These are phyloP conservation scores for Paramecium biaurelia DNA, from an alignment of 73 alveolate genomes.

Conservation along the genomic window DNA sequence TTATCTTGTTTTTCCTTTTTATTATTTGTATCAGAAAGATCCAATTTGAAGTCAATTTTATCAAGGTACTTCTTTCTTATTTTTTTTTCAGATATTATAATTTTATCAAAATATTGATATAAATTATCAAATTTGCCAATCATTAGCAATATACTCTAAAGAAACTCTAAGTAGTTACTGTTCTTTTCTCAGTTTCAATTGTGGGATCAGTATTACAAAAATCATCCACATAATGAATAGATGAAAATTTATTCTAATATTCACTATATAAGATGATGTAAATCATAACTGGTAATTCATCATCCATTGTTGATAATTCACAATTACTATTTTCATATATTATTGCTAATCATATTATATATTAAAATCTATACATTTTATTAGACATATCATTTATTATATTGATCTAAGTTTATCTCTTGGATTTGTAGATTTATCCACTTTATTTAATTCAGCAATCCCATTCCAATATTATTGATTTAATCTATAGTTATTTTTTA, in stretches of 20 bases:
- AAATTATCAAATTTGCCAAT: no score
- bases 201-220: slow-evolving; percentile 48
- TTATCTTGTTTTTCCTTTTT: no score
- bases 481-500: not conserved
- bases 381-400: not conserved
- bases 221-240: not conserved
- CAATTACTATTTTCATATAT: not conserved
- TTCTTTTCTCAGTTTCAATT: slow-evolving; percentile 17
- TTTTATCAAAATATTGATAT: no score
- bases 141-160: no score
- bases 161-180: no score
- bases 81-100: no score
- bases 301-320: slow-evolving; percentile 28
- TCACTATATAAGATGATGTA: not conserved
- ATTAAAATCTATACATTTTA: slow-evolving; percentile 26
- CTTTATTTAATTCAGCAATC: slow-evolving; percentile 14
- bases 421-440: slow-evolving; percentile 9
- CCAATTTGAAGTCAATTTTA: no score
- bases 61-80: no score
- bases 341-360: not conserved
- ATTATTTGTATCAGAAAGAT: no score
- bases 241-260: not conserved
- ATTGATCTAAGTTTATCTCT: slow-evolving; percentile 11
- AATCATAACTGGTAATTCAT: no score
- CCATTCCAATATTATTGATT: not conserved